Conservation (phyloP, 148 eudicot species). For the Nyssa sinensis region DNA sequence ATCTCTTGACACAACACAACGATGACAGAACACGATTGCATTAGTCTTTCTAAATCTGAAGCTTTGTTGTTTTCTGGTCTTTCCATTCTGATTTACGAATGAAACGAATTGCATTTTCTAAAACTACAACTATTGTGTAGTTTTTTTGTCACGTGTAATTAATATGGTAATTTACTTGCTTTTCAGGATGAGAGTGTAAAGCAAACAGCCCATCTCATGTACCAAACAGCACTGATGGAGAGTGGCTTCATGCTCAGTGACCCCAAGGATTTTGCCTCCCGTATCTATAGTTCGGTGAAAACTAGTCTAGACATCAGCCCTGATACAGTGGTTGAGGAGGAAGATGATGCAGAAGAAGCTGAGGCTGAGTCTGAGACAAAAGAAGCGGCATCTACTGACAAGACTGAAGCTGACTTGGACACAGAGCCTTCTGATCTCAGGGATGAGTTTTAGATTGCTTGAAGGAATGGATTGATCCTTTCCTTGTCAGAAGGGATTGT, state of each 20-base stretch:
- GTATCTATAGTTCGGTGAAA: constrained; percentile 74
- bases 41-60: no score
- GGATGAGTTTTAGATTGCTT: constrained; percentile 63
- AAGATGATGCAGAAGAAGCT: constrained; percentile 67
- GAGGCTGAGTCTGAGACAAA: constrained; percentile 53
- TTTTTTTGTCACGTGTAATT: background rate
- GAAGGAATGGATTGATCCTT: background rate
- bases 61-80: no score
- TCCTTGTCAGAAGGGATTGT: background rate
- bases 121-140: no score
- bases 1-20: no score
- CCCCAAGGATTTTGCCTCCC: constrained; percentile 84
- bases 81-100: no score
- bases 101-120: no score
- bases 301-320: constrained; percentile 66
- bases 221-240: constrained; percentile 93
- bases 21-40: no score
- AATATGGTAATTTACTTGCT: background rate
- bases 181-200: constrained; percentile 70
- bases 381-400: constrained; percentile 35
- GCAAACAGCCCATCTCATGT: constrained; percentile 75
- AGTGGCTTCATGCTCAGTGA: constrained; percentile 74
- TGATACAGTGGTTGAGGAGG: constrained; percentile 79
- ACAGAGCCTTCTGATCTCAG: constrained; percentile 38
- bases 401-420: constrained; percentile 34